Conservation (phyloP, 2,329 filamentous ascomycete species). For the Triangularia verruculosa region DNA sequence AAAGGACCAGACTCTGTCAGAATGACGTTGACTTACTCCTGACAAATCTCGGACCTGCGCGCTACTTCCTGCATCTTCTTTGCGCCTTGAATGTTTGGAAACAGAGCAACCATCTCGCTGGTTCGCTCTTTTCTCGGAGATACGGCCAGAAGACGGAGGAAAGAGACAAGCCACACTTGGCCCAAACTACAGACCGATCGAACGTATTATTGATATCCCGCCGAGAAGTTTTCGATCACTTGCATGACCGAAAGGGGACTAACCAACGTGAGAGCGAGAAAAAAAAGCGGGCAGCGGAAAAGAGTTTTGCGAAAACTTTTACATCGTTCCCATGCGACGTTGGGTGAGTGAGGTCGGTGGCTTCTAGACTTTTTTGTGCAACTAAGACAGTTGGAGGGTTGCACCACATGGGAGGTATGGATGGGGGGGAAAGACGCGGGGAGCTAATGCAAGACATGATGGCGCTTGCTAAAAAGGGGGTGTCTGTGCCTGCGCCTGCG, state of each 20-base stretch:
- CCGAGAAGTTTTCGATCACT: background rate
- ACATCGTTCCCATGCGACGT: background rate
- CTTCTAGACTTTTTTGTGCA: background rate
- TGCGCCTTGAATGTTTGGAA: background rate
- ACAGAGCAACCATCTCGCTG: background rate
- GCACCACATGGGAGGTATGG: background rate
- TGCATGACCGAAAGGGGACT: background rate
- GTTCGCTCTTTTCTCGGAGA: constrained; percentile 14
- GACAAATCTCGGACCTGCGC: background rate
- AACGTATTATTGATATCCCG: background rate
- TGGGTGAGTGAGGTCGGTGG: background rate
- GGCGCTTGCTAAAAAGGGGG: constrained; percentile 1
- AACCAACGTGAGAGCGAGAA: background rate
- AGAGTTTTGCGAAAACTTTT: background rate
- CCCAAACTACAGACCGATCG: background rate
- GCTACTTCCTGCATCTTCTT: background rate
- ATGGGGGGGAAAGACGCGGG: background rate
- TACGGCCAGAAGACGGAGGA: background rate
- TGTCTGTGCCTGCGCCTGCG: background rate
- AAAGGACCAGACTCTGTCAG: constrained; percentile 1
- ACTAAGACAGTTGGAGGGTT: background rate
- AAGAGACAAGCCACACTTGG: background rate
- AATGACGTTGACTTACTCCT: background rate
- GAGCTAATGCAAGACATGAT: constrained; percentile 4
- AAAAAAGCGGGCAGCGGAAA: background rate